Evolutionary conservation across 192 early-diverging fungal genomes (phyloP).

Genomic region (Entophlyctis luteolus): DNA sequence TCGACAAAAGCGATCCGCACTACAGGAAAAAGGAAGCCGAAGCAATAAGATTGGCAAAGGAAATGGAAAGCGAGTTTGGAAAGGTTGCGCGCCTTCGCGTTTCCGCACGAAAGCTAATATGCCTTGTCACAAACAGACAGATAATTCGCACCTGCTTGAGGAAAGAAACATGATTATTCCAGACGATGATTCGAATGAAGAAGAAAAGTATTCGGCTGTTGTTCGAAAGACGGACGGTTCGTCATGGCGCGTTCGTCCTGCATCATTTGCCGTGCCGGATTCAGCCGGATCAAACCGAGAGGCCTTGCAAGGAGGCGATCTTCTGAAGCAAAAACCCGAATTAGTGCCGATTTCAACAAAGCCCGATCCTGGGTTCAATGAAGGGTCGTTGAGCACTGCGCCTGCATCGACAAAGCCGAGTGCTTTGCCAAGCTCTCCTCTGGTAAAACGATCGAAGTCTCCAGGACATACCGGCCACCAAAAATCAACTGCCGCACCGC

Average conservation of each 20-base stretch:
- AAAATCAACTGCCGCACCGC: not conserved
- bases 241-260: no score
- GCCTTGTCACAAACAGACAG: constrained; percentile 36
- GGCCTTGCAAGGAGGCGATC: constrained; percentile 1
- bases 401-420: constrained; percentile 6
- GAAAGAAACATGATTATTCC: constrained; percentile 70
- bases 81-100: not conserved
- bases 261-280: no score
- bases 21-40: constrained; percentile 84
- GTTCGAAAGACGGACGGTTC: constrained; percentile 61
- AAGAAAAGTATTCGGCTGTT: constrained; percentile 79
- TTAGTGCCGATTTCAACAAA: constrained; percentile 7
- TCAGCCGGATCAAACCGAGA: not conserved
- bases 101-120: constrained; percentile 20
- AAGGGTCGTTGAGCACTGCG: constrained; percentile 17
- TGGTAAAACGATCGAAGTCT: constrained; percentile 3
- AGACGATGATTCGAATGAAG: constrained; percentile 73
- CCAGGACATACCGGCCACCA: not conserved
- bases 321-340: not conserved
- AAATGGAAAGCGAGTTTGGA: constrained; percentile 69
- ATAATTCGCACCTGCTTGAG: constrained; percentile 84
- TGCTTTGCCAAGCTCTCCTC: constrained; percentile 15
- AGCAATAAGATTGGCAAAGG: constrained; percentile 80
- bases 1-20: constrained; percentile 78
- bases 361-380: not conserved